Conservation (phyloP, 2,329 filamentous ascomycete species). For the Xylariaceae sp. region DNA sequence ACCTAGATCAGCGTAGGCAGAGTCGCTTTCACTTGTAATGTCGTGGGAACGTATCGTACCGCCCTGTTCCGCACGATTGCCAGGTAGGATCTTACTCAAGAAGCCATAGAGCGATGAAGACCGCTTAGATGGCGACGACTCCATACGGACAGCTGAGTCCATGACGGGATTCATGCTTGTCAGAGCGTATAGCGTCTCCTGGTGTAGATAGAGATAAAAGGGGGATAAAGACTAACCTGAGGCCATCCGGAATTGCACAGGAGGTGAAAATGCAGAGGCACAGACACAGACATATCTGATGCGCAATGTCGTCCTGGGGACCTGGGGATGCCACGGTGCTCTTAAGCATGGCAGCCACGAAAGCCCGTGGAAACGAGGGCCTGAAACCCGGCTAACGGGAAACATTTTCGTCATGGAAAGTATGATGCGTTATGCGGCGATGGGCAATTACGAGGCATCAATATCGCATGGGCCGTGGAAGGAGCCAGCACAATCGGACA, state of each 20-base stretch:
- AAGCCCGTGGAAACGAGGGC: background rate
- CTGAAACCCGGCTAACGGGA: background rate
- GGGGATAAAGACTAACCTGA: conserved; percentile 17
- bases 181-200: background rate
- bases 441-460: background rate
- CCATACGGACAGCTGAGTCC: conserved; percentile 8
- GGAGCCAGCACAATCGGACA: background rate
- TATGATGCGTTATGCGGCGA: conserved; percentile 3
- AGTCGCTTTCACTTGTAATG: conserved; percentile 28
- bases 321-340: background rate
- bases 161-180: conserved; percentile 25
- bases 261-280: conserved; percentile 19
- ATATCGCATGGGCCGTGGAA: background rate
- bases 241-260: conserved; percentile 10
- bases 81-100: conserved; percentile 54
- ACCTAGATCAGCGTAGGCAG: conserved; percentile 31
- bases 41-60: conserved; percentile 49
- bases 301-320: background rate
- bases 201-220: conserved; percentile 8
- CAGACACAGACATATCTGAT: conserved; percentile 1
- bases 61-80: conserved; percentile 56
- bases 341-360: background rate
- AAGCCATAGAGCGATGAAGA: conserved; percentile 46
- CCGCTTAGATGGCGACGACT: conserved; percentile 24
- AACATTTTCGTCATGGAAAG: conserved; percentile 2